These are phyloP conservation scores for Ceratocystis destructans DNA, from an alignment of 2,329 filamentous ascomycete species.

Conservation along the genomic window DNA sequence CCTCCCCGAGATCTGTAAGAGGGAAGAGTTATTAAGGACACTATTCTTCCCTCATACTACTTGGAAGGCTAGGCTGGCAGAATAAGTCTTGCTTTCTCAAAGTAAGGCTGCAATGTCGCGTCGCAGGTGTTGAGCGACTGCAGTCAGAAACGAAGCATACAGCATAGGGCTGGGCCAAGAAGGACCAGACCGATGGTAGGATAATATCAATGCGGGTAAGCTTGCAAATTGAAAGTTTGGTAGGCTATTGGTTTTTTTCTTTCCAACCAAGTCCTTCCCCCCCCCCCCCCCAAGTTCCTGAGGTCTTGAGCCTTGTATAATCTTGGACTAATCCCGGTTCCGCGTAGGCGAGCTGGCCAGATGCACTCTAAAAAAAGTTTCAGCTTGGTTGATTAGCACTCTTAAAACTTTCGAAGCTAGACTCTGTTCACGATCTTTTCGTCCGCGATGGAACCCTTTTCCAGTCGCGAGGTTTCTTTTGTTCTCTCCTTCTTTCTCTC, in stretches of 20 bases:
- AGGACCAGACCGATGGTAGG: background rate
- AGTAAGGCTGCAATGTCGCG: background rate
- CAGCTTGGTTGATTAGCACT: background rate
- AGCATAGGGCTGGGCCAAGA: background rate
- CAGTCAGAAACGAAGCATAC: background rate
- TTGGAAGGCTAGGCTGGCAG: background rate
- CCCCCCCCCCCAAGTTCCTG: too few relatives aligned
- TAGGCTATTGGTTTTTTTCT: background rate
- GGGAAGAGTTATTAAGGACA: background rate
- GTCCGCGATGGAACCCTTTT: background rate
- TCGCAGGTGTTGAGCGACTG: background rate
- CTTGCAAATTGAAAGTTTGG: background rate
- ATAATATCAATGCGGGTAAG: background rate
- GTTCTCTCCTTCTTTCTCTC: background rate
- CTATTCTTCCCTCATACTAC: background rate
- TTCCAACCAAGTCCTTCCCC: background rate
- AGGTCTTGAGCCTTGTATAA: background rate
- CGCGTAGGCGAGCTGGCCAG: background rate
- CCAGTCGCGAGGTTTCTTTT: background rate
- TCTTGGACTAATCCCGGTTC: background rate
- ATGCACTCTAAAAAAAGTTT: background rate
- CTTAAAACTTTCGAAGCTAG: background rate
- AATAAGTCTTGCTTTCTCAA: background rate
- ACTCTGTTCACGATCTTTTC: background rate
- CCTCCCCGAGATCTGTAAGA: background rate